Evolutionary conservation across 768 basidiomycete genomes (phyloP), one percentile per base, ranked within the genome.

Genomic region (Artomyces pyxidatus): DNA sequence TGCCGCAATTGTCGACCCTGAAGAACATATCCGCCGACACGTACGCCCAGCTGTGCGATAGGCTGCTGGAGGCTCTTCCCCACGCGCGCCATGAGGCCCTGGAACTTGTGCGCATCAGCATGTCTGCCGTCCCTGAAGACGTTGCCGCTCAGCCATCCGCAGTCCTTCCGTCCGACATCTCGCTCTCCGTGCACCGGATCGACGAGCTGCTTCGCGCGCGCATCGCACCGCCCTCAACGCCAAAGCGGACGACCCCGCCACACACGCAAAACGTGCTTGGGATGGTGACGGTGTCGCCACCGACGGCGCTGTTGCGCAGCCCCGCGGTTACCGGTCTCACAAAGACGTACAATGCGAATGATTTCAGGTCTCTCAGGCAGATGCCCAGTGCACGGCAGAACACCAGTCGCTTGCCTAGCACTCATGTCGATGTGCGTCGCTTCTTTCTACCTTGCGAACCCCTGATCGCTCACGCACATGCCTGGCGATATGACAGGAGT

Each of bases 361-460:
- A 91, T 63, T 92, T 92, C 58, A 74, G 89, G 46, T 77, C 85
- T 60, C 68, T 88, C 55, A 71, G 88, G 42, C 81, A 83, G 63
- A 67, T 71, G 37, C 75, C 85, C 27, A 75, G 78, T 9, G 77
- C 83, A 54, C 77, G 85, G 58, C 77, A 88, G 62, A 92, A 91
- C 59, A 91, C 88, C 48, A 91, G 88, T 65, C 73, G 89, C 58
- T 70, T 91, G 39, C 89, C 89, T 9, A 91, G 89, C 65, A 83
- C 81, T 71, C 89, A 92, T 65, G 88, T 82, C 47, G 80, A 82
- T 61, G 80, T 82, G 66, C 63, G 80, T 73, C 19, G 4, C 1
- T n/a, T 26, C 7, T 21, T n/a, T 3, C 39, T 6, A 5, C 10
- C 17, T 16, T 6, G 9, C 17, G n/a, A n/a, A n/a, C n/a, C n/a